These are phyloP conservation scores for Diophrys sp. DNA, from an alignment of 73 alveolate species.

Conservation along the genomic window DNA sequence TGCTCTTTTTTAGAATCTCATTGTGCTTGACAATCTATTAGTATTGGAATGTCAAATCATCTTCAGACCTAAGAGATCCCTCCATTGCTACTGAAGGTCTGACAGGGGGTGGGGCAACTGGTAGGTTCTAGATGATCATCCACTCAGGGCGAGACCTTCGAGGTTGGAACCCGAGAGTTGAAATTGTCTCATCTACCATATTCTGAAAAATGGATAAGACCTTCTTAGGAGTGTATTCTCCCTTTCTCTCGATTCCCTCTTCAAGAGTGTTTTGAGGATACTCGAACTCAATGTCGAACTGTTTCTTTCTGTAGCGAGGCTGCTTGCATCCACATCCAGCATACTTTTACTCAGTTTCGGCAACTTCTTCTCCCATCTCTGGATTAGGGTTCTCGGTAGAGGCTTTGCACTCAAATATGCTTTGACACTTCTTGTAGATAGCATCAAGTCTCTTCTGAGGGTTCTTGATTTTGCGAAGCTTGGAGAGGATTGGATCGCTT, in stretches of 20 bases:
- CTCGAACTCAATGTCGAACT: slow-evolving; percentile 55
- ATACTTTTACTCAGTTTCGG: slow-evolving; percentile 5
- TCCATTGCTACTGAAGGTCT: slow-evolving; percentile 89
- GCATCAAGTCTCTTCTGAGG: slow-evolving; percentile 70
- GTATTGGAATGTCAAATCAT: slow-evolving; percentile 91
- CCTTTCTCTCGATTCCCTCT: slow-evolving; percentile 16
- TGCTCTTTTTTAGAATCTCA: slow-evolving; percentile 50
- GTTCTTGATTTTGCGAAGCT: slow-evolving; percentile 57
- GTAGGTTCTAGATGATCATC: slow-evolving; percentile 85
- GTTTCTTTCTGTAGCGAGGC: slow-evolving; percentile 69
- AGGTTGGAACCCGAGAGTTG: slow-evolving; percentile 83
- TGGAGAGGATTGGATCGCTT: slow-evolving; percentile 47
- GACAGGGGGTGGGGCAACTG: slow-evolving; percentile 96
- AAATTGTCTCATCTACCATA: slow-evolving; percentile 67
- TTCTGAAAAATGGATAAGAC: slow-evolving; percentile 60
- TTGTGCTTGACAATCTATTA: slow-evolving; percentile 76
- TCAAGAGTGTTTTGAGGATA: background rate
- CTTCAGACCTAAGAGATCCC: slow-evolving; percentile 80
- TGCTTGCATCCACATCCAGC: slow-evolving; percentile 80
- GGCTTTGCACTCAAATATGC: slow-evolving; percentile 57
- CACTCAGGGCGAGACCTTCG: slow-evolving; percentile 78
- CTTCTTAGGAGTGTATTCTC: slow-evolving; percentile 70
- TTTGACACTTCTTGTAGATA: slow-evolving; percentile 68
- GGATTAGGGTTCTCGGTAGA: slow-evolving; percentile 26
- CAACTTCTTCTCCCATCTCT: slow-evolving; percentile 34